These are phyloP conservation scores for Guillardia theta DNA, from an alignment of 78 protist species.

Conservation along the genomic window DNA sequence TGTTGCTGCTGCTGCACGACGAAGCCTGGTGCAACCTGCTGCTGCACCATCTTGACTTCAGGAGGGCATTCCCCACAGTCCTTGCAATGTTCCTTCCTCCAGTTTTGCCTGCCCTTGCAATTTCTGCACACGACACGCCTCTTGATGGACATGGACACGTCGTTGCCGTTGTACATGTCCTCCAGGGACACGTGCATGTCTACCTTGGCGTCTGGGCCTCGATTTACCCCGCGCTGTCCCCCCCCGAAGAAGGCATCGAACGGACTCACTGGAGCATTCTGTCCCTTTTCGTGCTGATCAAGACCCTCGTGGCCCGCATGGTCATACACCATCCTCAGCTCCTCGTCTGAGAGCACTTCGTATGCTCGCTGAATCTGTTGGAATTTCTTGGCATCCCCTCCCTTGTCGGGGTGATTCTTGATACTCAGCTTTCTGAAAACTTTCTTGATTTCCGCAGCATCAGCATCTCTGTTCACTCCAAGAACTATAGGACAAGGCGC, in stretches of 20 bases:
- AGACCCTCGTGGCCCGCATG: slow-evolving; percentile 84
- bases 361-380: background rate
- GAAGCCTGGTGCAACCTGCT: slow-evolving; percentile 44
- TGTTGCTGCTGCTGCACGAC: slow-evolving; percentile 45
- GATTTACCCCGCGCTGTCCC: background rate
- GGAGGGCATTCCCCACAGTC: slow-evolving; percentile 31
- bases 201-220: slow-evolving; percentile 14
- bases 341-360: slow-evolving; percentile 10
- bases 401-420: slow-evolving; percentile 30
- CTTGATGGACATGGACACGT: background rate
- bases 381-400: background rate
- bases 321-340: background rate
- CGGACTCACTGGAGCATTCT: background rate
- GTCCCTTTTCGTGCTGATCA: slow-evolving; percentile 48
- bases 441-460: background rate
- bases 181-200: slow-evolving; percentile 25
- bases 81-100: background rate
- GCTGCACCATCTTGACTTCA: slow-evolving; percentile 3
- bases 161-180: slow-evolving; percentile 12
- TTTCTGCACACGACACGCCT: slow-evolving; percentile 32
- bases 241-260: slow-evolving; percentile 32
- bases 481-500: background rate
- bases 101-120: background rate
- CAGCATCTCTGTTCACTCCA: background rate
- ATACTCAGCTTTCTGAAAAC: background rate